Conservation (phyloP, 2,329 filamentous ascomycete genomes). For the Sporothrix euskadiensis region DNA sequence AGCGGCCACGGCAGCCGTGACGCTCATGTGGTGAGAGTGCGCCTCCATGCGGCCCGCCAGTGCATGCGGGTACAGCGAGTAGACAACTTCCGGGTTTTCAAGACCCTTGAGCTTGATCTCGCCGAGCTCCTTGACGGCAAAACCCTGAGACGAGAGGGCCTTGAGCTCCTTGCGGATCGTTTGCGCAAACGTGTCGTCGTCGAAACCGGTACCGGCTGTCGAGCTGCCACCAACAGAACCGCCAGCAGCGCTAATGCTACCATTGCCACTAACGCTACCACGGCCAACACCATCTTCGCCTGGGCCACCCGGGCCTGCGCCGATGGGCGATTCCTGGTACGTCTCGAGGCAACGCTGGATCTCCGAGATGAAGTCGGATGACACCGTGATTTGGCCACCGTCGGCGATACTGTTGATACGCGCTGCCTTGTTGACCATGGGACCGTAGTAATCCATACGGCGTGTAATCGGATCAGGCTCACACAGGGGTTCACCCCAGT, state of each 20-base stretch:
- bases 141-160: slow-evolving; percentile 84
- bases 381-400: slow-evolving; percentile 94
- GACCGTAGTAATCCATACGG: slow-evolving; percentile 99
- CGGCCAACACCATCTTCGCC: not conserved
- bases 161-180: slow-evolving; percentile 85
- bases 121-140: slow-evolving; percentile 91
- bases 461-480: slow-evolving; percentile 95
- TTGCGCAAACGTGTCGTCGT: slow-evolving; percentile 71
- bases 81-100: slow-evolving; percentile 94
- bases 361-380: slow-evolving; percentile 94
- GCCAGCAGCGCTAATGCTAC: not conserved
- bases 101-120: slow-evolving; percentile 94
- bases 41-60: slow-evolving; percentile 77
- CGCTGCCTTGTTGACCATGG: slow-evolving; percentile 97
- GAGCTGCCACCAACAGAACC: not conserved
- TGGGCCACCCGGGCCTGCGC: not conserved
- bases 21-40: slow-evolving; percentile 55
- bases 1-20: slow-evolving; percentile 36
- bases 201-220: slow-evolving; percentile 54
- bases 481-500: slow-evolving; percentile 92
- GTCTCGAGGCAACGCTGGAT: slow-evolving; percentile 88
- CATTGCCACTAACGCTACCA: not conserved
- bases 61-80: slow-evolving; percentile 89
- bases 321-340: slow-evolving; percentile 74
- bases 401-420: slow-evolving; percentile 93